Evolutionary conservation across 2,329 filamentous ascomycete genomes (phyloP).

Genomic region (Alternaria triticimaculans): DNA sequence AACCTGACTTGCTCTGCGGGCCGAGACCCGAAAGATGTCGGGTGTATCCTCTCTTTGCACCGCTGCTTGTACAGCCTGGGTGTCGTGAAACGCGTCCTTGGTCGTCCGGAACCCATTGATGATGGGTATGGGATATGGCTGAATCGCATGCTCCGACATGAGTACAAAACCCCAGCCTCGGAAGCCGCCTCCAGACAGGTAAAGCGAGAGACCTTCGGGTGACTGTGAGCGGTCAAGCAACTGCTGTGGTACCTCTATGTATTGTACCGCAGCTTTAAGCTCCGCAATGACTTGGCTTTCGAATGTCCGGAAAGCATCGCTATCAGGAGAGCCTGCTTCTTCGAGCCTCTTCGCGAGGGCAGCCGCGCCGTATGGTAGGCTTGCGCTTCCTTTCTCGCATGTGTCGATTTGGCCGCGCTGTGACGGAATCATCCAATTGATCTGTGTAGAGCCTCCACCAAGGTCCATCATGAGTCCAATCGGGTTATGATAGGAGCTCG

Average conservation of each 20-base stretch:
- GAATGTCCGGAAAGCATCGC: conserved; percentile 55
- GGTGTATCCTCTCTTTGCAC: conserved; percentile 48
- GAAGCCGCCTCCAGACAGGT: conserved; percentile 89
- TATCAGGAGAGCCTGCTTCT: conserved; percentile 42
- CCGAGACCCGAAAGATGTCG: conserved; percentile 74
- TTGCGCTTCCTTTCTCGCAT: conserved; percentile 61
- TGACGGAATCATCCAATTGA: conserved; percentile 66
- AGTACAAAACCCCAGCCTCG: conserved; percentile 89
- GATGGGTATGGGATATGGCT: conserved; percentile 82
- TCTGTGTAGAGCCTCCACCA: conserved; percentile 76
- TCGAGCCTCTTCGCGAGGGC: conserved; percentile 65
- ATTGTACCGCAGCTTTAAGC: conserved; percentile 66
- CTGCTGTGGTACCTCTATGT: conserved; percentile 63
- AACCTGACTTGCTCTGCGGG: conserved; percentile 78
- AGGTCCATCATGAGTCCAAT: conserved; percentile 85
- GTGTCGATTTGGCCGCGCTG: conserved; percentile 53
- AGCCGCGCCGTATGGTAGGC: conserved; percentile 73
- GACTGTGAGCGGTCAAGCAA: conserved; percentile 48
- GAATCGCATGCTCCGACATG: conserved; percentile 75
- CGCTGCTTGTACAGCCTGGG: conserved; percentile 52
- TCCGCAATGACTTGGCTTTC: conserved; percentile 62
- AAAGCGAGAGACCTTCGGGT: conserved; percentile 63
- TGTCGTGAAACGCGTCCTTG: conserved; percentile 66
- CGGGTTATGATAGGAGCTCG: conserved; percentile 74
- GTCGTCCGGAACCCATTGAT: conserved; percentile 79